Base-by-base conservation (phyloP, 176 grass and related monocot genomes). In the Avena insularis region DNA sequence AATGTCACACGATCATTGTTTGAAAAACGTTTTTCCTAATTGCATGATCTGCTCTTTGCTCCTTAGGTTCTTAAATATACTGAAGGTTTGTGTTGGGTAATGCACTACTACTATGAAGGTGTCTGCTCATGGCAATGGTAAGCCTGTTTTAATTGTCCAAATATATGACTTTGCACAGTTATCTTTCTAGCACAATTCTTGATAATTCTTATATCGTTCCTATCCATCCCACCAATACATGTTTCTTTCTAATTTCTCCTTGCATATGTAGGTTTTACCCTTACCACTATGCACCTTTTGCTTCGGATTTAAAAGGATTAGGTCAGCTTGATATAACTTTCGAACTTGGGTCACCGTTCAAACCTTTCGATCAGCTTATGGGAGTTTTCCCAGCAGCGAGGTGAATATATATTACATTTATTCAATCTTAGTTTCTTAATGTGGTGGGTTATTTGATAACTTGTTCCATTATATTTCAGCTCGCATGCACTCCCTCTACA, bases 221-320 rank as follows among this genome's bases (percentile, higher is more conserved):
- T n/a, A 35, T 78, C 19, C 16, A 45, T 38, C 49, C 20, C n/a
- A 78, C 20, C 35, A 69, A 70, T 70, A 82, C 31, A 19, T 0
- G 25, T 69, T 35, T 21, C 33, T 31, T 76, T 66, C 74, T 85
- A 51, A 25, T 67, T 88, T 59, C 47, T 53, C 59, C 48, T 78
- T 71, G 25, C 43, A 84, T 77, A 67, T 51, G 45, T 84, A 99
- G 97, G 97, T 99, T 96, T 86, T 99, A 99, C 81, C 97, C 97
- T 86, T 99, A 99, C 84, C 97, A 99, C 91, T 99, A 99, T 99
- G 97, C 97, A 40, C 97, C 97, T 57, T 99, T 99, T 87, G 97
- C 97, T 63, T 99, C 97, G n/a, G 97, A 99, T 90, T 82, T 99
- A 70, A 96, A 46, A 57, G 92, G 79, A 84, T 79, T 99, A 66